Percentiles rank a stretch among this genome's conserved stretches.
phyloP scores from a whole-genome alignment of 306 rosid species.

The Crataegus laevigata region DNA sequence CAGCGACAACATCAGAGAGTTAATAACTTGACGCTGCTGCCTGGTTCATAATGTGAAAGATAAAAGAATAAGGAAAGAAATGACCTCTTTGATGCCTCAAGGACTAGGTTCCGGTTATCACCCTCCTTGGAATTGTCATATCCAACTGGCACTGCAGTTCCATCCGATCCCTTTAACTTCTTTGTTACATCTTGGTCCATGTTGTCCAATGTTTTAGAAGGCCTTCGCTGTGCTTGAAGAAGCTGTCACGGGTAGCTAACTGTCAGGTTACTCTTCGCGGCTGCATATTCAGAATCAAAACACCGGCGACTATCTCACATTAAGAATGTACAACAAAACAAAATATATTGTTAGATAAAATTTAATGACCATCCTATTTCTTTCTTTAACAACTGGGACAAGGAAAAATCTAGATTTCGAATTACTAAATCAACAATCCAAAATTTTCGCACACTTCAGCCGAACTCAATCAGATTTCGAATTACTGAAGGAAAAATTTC shows the following conservation, averaged over 20 bases:
- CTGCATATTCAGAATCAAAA: neutral
- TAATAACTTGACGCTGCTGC: neutral
- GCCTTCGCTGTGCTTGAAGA: neutral
- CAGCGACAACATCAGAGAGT: neutral
- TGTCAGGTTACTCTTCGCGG: neutral
- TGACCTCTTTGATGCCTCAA: constrained; percentile 9
- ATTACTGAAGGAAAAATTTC: too few relatives aligned
- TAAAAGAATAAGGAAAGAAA: neutral
- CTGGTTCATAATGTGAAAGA: neutral
- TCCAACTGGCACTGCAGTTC: constrained; percentile 12
- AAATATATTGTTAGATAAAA: neutral
- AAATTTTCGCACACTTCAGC: neutral
- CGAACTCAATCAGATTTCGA: neutral
- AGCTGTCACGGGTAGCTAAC: neutral
- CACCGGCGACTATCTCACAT: neutral
- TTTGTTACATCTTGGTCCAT: constrained; percentile 20
- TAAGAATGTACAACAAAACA: neutral
- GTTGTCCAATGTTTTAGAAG: neutral
- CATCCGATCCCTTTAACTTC: constrained; percentile 13
- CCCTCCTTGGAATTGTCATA: neutral
- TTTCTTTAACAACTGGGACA: neutral
- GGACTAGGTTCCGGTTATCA: constrained; percentile 6
- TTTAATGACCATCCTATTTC: neutral
- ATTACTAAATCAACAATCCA: neutral
- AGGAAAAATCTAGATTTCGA: neutral